Evolutionary conservation across 1,284 basidiomycete genomes (phyloP), one percentile per base, ranked within the genome.

Genomic region (Earliella scabrosa): DNA sequence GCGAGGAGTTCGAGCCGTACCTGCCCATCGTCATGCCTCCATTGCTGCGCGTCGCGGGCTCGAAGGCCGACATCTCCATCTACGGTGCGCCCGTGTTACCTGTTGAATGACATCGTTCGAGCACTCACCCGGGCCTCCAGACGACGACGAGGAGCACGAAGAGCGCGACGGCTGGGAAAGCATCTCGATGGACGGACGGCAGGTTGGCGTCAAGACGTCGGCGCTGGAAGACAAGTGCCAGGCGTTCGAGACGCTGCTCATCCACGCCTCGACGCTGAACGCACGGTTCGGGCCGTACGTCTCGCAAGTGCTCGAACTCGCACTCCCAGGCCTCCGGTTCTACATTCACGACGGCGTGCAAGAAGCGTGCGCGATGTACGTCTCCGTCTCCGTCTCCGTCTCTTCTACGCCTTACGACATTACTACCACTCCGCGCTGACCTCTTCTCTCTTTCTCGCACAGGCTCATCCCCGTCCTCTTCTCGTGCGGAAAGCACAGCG

Each of bases 141-240:
- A 85, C 20, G 85, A 86, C 9, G 85, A 87, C 18, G 82, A 84
- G 14, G 74, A 74, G n/a, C n/a, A n/a, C n/a, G n/a, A n/a, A 40
- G 85, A 87, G 21, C 77, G 81, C 11, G 87, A 91, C 35, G 90
- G 89, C 13, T 92, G 88, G 85, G 89, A 92, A 65, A 88, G 84
- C 3, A 79, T 93, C 59, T 77, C 79, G 9, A 82, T 92, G 77
- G 88, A 91, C 50, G 90, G 90, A 0, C 86, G 86, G 50, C 82
- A 84, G 14, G 78, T 92, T 16, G 87, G 86, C 2, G 88, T 93
- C 58, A 81, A 86, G 54, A 93, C 91, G 2, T 86, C 89, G 0
- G 86, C 86, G 3, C 85, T 94, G 61, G 91, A 93, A 64, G 93
- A 95, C 64, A 94, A 95, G 70, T 90, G 91, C 53, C 87, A 92